Base-by-base conservation (phyloP, 495 filamentous ascomycete species). In the Daldinia caldariorum region DNA sequence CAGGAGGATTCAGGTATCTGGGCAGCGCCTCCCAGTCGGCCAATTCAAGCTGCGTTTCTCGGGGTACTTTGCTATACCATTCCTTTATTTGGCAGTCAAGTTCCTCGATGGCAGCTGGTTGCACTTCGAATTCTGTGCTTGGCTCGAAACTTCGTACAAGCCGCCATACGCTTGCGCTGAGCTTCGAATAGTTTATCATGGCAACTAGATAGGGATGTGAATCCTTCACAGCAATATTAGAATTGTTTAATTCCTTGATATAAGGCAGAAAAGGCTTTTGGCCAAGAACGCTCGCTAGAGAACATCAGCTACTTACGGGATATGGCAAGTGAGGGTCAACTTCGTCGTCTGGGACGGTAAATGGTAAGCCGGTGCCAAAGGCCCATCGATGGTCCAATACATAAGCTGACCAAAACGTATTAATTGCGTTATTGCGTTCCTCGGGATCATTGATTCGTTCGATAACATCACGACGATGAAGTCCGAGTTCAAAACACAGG, bases 301-400 rank as follows among this genome's bases (percentile, higher is more conserved):
- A 26, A 22, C 2, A 50, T 62, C 43, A 34, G 31, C 4, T 20
- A 74, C 90, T 83, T 81, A 93, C 92, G 37, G 92, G 93, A 67
- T 89, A 89, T 3, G 90, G 91, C 35, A 96, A 76, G 51, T 84
- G 87, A 0, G 91, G 88, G 69, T 97, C 93, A 62, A 97, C 91
- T 78, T 94, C 92, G 45, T 90, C 86, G 71, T 97, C 93, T 67
- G 92, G 90, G 43, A 93, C 84, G 10, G 89, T 89, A 79, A 92
- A 95, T 0, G 92, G 92, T 76, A 95, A 79, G 7, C 93, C 93
- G 0, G 90, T 92, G 13, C 90, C 89, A 35, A 95, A 89, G 70
- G 89, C 91, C 91, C 92, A 95, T 16, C 93, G 82, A 18, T 91
- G 81, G 74, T 97, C 93, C 58, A 97, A 81, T 29, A 90, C 89